These are phyloP conservation scores for Chlorella sp. DNA, from an alignment of 139 green algal species.

Conservation along the genomic window DNA sequence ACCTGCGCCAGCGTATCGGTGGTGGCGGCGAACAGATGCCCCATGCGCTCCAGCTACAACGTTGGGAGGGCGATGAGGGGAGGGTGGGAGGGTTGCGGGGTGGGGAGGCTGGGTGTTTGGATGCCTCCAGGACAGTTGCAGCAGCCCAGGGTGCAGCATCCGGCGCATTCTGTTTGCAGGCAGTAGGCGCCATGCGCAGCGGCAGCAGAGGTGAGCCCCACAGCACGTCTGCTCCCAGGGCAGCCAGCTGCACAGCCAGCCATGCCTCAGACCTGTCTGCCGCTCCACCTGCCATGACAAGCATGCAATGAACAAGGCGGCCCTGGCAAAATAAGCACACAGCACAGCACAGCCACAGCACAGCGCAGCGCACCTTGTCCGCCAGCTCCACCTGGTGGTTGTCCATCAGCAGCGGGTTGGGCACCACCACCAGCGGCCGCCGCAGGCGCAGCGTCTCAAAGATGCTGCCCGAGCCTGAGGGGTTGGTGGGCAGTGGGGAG, in stretches of 20 bases:
- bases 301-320: too few species aligned
- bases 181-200: too few species aligned
- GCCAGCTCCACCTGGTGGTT: constrained; percentile 80
- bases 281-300: too few species aligned
- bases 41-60: constrained; percentile 62
- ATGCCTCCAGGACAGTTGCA: too few species aligned
- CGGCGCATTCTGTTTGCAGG: too few species aligned
- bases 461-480: constrained; percentile 77
- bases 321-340: too few species aligned
- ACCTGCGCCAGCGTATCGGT: constrained; percentile 52
- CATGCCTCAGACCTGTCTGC: too few species aligned
- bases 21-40: constrained; percentile 60
- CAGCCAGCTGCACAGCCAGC: too few species aligned
- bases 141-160: too few species aligned
- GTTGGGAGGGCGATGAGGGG: constrained; percentile 15
- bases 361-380: neutral
- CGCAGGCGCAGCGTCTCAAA: constrained; percentile 81
- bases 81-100: neutral
- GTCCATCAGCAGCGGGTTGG: constrained; percentile 88
- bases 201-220: too few species aligned
- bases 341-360: too few species aligned
- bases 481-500: neutral
- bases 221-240: too few species aligned
- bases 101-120: neutral
- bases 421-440: constrained; percentile 79